phyloP scores from a whole-genome alignment of 2,329 filamentous ascomycete genomes.

The Hypoxylon sp. region DNA sequence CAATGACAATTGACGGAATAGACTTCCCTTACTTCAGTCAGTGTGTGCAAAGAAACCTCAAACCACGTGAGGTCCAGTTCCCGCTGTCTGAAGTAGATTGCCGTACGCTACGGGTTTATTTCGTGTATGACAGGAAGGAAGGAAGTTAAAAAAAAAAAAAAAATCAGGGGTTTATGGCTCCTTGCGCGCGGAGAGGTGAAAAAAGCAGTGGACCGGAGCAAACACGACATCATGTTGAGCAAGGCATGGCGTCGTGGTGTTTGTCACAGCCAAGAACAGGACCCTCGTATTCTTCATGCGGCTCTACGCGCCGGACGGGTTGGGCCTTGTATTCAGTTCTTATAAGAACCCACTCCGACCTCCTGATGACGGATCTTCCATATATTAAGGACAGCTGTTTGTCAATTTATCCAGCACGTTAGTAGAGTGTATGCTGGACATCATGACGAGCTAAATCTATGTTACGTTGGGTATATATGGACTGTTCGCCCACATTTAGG shows the following conservation, averaged over 20 bases:
- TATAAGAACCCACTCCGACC: no score
- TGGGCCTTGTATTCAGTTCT: background rate
- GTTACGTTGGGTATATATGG: no score
- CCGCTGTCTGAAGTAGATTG: slow-evolving; percentile 25
- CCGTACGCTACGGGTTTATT: slow-evolving; percentile 8
- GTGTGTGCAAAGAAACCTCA: background rate
- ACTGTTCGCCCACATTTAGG: no score
- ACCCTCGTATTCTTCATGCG: background rate
- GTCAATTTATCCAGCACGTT: background rate
- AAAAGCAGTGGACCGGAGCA: slow-evolving; percentile 4
- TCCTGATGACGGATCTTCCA: no score
- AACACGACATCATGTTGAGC: slow-evolving; percentile 27
- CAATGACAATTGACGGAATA: no score
- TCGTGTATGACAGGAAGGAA: slow-evolving; percentile 23
- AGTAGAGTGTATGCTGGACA: no score
- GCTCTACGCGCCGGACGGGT: background rate
- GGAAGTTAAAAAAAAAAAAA: no score
- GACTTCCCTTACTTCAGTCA: background rate
- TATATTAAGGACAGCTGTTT: slow-evolving; percentile 8
- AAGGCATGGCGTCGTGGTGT: slow-evolving; percentile 8
- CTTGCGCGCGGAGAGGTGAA: slow-evolving; percentile 10
- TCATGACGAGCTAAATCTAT: no score
- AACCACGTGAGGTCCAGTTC: slow-evolving; percentile 5
- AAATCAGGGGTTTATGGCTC: slow-evolving; percentile 6
- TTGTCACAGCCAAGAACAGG: slow-evolving; percentile 11